These are phyloP conservation scores for Ophiostoma tasmaniense DNA, from an alignment of 2,329 filamentous ascomycete species.

Conservation along the genomic window DNA sequence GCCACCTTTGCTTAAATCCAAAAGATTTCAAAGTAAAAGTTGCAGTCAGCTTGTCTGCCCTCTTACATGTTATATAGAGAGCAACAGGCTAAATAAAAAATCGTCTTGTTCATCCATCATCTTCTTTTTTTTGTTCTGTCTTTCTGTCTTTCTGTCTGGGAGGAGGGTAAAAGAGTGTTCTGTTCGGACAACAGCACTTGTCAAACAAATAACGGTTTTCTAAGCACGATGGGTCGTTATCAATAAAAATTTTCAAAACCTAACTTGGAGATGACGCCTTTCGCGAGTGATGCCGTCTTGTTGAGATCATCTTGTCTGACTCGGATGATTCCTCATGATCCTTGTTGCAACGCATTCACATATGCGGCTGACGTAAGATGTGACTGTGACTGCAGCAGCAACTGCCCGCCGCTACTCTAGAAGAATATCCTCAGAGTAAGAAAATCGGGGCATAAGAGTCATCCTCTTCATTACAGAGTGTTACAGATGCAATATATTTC, in stretches of 20 bases:
- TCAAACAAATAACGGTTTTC: slow-evolving; percentile 4
- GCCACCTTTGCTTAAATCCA: slow-evolving; percentile 81
- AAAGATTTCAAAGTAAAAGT: not conserved
- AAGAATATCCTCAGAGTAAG: not conserved
- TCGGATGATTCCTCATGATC: not conserved
- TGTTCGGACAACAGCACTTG: slow-evolving; percentile 4
- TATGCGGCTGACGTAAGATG: not conserved
- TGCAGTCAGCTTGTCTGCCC: not conserved
- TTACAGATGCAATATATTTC: not conserved
- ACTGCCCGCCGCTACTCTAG: not conserved
- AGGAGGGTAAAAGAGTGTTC: slow-evolving; percentile 5
- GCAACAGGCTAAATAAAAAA: not conserved
- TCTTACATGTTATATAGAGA: too few species aligned
- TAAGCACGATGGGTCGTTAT: slow-evolving; percentile 14
- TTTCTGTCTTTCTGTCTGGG: slow-evolving; percentile 2
- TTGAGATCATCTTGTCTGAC: too few species aligned
- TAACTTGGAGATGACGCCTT: not conserved
- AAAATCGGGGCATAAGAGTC: not conserved
- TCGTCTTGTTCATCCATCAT: slow-evolving; percentile 5
- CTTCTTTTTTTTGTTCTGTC: slow-evolving; percentile 9
- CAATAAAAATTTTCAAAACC: slow-evolving; percentile 11
- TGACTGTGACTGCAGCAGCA: not conserved
- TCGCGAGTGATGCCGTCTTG: not conserved
- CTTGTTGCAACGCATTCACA: not conserved
- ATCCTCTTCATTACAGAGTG: not conserved